Conservation (phyloP, 2,329 filamentous ascomycete species). For the Monilinia fructicola region DNA sequence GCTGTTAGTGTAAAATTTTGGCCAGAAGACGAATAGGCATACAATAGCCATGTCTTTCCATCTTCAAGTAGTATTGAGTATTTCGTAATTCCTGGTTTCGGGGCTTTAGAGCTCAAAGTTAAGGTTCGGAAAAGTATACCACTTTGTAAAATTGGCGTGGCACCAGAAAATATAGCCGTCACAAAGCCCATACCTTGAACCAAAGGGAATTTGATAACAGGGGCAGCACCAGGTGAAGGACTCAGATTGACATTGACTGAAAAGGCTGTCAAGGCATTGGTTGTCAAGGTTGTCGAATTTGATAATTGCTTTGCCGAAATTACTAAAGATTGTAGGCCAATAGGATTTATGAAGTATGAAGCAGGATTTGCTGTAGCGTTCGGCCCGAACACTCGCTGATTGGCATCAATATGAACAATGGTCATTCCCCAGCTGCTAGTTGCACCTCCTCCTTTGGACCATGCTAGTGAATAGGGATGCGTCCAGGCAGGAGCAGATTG, state of each 20-base stretch:
- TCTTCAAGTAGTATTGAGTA: constrained; percentile 74
- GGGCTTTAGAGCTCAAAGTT: constrained; percentile 54
- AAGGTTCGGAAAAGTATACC: constrained; percentile 72
- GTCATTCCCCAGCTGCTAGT: constrained; percentile 73
- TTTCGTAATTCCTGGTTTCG: constrained; percentile 68
- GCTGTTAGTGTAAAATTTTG: constrained; percentile 66
- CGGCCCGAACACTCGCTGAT: constrained; percentile 66
- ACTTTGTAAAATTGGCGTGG: constrained; percentile 71
- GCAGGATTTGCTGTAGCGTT: constrained; percentile 56
- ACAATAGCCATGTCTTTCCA: constrained; percentile 74
- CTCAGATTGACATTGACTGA: constrained; percentile 68
- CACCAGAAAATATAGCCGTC: constrained; percentile 71
- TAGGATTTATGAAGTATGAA: constrained; percentile 75
- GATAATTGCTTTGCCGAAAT: constrained; percentile 76
- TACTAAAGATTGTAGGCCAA: constrained; percentile 77
- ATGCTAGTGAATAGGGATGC: constrained; percentile 71
- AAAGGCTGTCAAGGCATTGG: constrained; percentile 55
- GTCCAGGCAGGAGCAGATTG: constrained; percentile 71
- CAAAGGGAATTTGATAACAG: constrained; percentile 73
- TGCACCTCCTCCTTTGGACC: constrained; percentile 62
- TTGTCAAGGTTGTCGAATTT: constrained; percentile 55
- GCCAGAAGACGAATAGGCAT: constrained; percentile 62
- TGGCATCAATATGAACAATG: constrained; percentile 69
- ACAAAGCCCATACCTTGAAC: constrained; percentile 89
- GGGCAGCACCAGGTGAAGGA: constrained; percentile 50